These are phyloP conservation scores for Phytophthora quininea DNA, from an alignment of 352 stramenopile genomes.

Conservation along the genomic window DNA sequence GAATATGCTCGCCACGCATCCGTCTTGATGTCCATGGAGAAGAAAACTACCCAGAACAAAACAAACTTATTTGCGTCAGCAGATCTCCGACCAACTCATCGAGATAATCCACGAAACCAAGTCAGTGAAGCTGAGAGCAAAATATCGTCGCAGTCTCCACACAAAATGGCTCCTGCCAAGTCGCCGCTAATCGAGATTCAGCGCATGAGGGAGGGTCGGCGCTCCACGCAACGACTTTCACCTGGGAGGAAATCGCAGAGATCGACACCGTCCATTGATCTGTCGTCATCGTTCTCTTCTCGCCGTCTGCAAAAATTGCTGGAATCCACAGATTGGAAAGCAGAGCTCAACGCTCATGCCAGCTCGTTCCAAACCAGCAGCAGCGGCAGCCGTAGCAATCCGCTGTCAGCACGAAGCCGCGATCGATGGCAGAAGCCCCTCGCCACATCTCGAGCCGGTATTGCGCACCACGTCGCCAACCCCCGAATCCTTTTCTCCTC, in stretches of 20 bases:
- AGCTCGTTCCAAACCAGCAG: constrained; percentile 1
- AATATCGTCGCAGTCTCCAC: background rate
- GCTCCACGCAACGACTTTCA: background rate
- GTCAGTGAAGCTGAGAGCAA: background rate
- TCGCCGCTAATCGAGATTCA: constrained; percentile 24
- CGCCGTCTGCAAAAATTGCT: constrained; percentile 59
- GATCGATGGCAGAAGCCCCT: constrained; percentile 1
- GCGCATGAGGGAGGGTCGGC: background rate
- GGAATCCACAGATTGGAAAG: constrained; percentile 75
- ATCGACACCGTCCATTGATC: constrained; percentile 2
- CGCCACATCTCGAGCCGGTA: background rate
- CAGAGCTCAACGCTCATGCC: constrained; percentile 27
- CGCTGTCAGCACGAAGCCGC: background rate
- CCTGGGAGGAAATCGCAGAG: background rate
- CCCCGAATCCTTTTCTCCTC: constrained; percentile 3
- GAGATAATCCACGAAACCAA: constrained; percentile 9
- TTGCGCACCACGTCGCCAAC: constrained; percentile 1
- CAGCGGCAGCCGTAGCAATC: background rate
- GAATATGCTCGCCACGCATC: background rate
- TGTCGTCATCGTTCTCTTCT: constrained; percentile 45
- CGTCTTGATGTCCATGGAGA: background rate
- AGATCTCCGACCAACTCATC: background rate
- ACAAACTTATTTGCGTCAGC: background rate
- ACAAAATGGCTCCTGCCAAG: constrained; percentile 6
- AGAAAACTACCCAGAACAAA: background rate